Evolutionary conservation across 2,329 filamentous ascomycete genomes (phyloP).

Genomic region (Cytospora mali): DNA sequence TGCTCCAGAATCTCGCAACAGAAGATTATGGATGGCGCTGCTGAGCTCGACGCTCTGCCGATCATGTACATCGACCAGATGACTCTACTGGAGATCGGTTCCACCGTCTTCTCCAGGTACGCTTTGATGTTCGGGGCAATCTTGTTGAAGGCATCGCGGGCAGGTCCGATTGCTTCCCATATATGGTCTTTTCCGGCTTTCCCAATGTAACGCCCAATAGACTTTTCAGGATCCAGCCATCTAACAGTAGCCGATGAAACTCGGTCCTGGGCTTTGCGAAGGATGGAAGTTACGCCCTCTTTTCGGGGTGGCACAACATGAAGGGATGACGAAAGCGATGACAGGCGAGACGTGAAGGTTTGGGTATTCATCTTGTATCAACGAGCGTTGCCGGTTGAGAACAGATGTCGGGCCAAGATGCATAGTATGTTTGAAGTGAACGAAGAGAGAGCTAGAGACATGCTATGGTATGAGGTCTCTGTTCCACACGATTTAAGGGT

Average conservation of each 20-base stretch:
- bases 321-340: background rate
- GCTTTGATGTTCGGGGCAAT: conserved; percentile 6
- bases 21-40: conserved; percentile 17
- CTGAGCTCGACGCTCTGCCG: background rate
- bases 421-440: background rate
- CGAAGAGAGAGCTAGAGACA: background rate
- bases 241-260: background rate
- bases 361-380: background rate
- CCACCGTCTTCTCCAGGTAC: background rate
- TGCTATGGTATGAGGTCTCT: background rate
- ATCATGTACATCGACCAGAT: conserved; percentile 22
- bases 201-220: background rate
- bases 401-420: background rate
- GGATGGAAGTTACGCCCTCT: background rate
- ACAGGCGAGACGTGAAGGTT: background rate
- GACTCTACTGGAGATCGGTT: conserved; percentile 6
- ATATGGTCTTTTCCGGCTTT: background rate
- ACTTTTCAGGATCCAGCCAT: conserved; percentile 11
- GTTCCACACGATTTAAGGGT: background rate
- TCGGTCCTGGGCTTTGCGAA: background rate
- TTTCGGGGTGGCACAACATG: background rate
- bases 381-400: too few relatives aligned
- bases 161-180: conserved; percentile 18
- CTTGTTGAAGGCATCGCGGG: background rate
- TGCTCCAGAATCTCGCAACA: background rate